Percentiles rank a stretch among this genome's conserved stretches.
Evolutionary conservation across 2,329 filamentous ascomycete species (phyloP).

Genomic region (Fusarium globosum): DNA sequence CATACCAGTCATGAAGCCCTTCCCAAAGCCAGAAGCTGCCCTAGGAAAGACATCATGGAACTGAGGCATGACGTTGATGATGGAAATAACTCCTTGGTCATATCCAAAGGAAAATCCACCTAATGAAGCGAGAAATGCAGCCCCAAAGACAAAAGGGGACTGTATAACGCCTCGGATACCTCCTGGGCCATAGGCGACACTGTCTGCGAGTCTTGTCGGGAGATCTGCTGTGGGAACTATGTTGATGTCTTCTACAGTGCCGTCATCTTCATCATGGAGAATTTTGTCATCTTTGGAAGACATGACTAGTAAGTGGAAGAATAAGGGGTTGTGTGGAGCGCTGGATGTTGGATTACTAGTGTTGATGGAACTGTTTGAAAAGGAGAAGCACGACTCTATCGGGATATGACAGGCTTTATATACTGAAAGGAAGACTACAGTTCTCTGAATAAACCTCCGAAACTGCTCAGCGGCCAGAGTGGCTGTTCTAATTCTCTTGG

Average conservation of each 20-base stretch:
- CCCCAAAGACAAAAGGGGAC: constrained; percentile 48
- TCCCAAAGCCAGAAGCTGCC: constrained; percentile 50
- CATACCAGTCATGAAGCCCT: constrained; percentile 53
- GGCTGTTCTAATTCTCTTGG: not conserved
- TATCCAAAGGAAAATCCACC: not conserved
- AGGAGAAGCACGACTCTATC: not conserved
- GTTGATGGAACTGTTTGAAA: not conserved
- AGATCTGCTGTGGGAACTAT: not conserved
- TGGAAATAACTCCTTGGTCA: constrained; percentile 52
- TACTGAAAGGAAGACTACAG: not conserved
- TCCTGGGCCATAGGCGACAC: not conserved
- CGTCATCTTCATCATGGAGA: not conserved
- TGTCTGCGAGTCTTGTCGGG: not conserved
- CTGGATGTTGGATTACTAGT: not conserved
- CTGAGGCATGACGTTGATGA: constrained; percentile 58
- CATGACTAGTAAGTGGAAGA: not conserved
- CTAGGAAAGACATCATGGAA: constrained; percentile 53
- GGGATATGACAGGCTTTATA: not conserved
- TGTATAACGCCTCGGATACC: not conserved
- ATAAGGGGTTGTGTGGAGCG: not conserved
- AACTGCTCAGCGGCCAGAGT: not conserved
- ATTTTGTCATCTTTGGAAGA: not conserved
- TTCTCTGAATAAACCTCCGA: not conserved
- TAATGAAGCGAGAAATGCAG: constrained; percentile 54
- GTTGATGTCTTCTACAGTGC: not conserved